Conservation (phyloP, 2,329 filamentous ascomycete species). For the Plenodomus lindquistii region DNA sequence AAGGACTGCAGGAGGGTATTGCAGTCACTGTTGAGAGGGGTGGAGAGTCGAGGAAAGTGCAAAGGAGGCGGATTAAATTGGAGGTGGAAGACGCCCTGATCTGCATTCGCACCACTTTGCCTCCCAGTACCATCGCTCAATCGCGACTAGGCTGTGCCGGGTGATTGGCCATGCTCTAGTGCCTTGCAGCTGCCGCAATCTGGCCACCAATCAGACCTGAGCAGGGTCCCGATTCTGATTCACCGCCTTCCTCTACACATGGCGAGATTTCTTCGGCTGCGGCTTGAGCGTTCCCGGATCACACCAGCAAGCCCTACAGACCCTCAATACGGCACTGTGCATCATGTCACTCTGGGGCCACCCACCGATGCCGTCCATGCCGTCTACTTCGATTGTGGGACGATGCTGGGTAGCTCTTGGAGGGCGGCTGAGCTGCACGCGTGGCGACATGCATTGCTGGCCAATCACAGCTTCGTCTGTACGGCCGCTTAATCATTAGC, state of each 20-base stretch:
- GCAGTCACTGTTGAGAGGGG: constrained; percentile 12
- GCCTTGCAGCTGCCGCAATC: neutral
- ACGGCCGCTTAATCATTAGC: neutral
- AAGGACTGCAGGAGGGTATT: constrained; percentile 18
- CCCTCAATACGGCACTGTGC: constrained; percentile 3
- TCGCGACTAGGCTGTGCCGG: constrained; percentile 18
- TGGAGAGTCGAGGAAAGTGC: constrained; percentile 18
- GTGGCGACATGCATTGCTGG: neutral
- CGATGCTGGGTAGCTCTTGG: neutral
- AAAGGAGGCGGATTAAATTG: constrained; percentile 37
- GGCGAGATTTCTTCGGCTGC: constrained; percentile 22
- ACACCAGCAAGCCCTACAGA: constrained; percentile 13
- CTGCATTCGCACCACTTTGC: constrained; percentile 34
- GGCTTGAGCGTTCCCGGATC: constrained; percentile 19
- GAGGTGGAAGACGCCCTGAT: constrained; percentile 29
- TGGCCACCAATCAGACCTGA: neutral
- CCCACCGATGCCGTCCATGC: constrained; percentile 20
- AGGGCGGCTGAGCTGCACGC: neutral
- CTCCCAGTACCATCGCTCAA: constrained; percentile 20
- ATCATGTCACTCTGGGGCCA: constrained; percentile 31
- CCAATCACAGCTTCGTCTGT: neutral
- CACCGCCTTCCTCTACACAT: constrained; percentile 22
- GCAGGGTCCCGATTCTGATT: constrained; percentile 5
- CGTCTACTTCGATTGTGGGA: constrained; percentile 4
- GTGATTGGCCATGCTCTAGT: constrained; percentile 1